These are phyloP conservation scores for Apiospora malaysiana DNA, from an alignment of 2,329 filamentous ascomycete species.

Conservation along the genomic window DNA sequence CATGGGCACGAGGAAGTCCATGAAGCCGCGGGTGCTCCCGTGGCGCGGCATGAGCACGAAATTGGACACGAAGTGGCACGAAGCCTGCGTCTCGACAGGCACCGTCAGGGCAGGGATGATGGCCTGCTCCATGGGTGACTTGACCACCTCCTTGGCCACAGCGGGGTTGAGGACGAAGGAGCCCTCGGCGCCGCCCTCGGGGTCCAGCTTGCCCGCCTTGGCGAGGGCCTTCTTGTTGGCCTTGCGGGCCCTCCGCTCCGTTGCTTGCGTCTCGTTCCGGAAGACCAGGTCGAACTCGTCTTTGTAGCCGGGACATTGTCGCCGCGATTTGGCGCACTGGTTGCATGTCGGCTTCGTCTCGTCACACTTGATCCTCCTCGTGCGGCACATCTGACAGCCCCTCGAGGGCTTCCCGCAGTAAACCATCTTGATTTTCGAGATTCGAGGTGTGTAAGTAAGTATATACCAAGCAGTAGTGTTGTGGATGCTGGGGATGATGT, in stretches of 20 bases:
- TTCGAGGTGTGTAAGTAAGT: background rate
- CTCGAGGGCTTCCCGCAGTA: slow-evolving; percentile 70
- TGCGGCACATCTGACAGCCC: slow-evolving; percentile 78
- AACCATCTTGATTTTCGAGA: slow-evolving; percentile 56
- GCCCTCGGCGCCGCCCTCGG: slow-evolving; percentile 23
- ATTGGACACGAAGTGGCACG: slow-evolving; percentile 66
- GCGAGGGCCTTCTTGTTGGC: slow-evolving; percentile 55
- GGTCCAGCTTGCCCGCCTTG: slow-evolving; percentile 40
- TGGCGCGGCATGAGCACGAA: slow-evolving; percentile 61
- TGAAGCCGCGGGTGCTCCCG: slow-evolving; percentile 58
- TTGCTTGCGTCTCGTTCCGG: slow-evolving; percentile 73
- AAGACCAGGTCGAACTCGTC: slow-evolving; percentile 77
- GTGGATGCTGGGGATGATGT: background rate
- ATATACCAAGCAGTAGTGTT: background rate
- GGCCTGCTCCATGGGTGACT: slow-evolving; percentile 31
- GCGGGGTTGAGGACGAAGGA: slow-evolving; percentile 28
- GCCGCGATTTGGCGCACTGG: slow-evolving; percentile 68
- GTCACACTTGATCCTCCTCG: slow-evolving; percentile 76
- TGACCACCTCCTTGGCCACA: slow-evolving; percentile 30
- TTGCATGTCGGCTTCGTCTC: slow-evolving; percentile 70
- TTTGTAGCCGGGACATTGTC: slow-evolving; percentile 70
- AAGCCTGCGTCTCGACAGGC: slow-evolving; percentile 60
- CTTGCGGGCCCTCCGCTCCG: slow-evolving; percentile 66
- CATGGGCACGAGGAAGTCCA: slow-evolving; percentile 65
- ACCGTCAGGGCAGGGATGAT: slow-evolving; percentile 48